Evolutionary conservation across 1,284 basidiomycete species (phyloP).

Genomic region (Microbotryum lychnidis-dioicae): DNA sequence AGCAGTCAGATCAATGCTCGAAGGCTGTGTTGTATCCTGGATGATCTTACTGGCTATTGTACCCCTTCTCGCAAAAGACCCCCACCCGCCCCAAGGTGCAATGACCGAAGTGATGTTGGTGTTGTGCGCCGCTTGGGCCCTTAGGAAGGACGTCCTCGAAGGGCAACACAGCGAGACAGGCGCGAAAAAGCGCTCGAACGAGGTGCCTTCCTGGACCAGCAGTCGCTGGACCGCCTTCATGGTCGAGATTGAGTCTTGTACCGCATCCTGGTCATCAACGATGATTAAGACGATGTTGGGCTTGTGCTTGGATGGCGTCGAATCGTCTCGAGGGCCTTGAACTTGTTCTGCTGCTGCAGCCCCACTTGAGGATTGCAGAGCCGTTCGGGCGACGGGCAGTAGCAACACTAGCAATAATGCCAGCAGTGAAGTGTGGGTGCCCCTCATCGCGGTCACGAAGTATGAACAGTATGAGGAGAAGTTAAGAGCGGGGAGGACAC

Average conservation of each 20-base stretch:
- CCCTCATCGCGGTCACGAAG: too few species aligned
- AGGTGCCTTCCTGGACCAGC: slow-evolving; percentile 7
- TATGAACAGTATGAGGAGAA: too few species aligned
- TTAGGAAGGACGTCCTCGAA: slow-evolving; percentile 33
- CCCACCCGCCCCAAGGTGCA: slow-evolving; percentile 36
- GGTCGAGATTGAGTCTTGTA: slow-evolving; percentile 10
- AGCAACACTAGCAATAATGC: too few species aligned
- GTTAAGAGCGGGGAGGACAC: too few species aligned
- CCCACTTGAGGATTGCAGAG: too few species aligned
- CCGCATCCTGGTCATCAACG: slow-evolving; percentile 23
- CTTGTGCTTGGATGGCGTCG: not conserved
- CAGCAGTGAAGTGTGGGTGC: too few species aligned
- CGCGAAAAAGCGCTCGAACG: slow-evolving; percentile 13
- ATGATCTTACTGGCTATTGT: slow-evolving; percentile 23
- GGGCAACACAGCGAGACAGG: slow-evolving; percentile 36
- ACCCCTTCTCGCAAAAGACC: slow-evolving; percentile 35
- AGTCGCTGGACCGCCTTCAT: slow-evolving; percentile 7
- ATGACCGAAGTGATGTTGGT: slow-evolving; percentile 37
- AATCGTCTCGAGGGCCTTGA: not conserved
- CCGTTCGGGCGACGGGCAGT: too few species aligned
- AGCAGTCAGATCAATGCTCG: too few species aligned
- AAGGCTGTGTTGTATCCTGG: too few species aligned
- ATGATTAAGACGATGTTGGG: slow-evolving; percentile 26
- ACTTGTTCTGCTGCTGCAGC: too few species aligned
- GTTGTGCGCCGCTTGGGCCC: slow-evolving; percentile 37